phyloP scores from a whole-genome alignment of 371 early-diverging fungal genomes.

The Circinella umbellata region DNA sequence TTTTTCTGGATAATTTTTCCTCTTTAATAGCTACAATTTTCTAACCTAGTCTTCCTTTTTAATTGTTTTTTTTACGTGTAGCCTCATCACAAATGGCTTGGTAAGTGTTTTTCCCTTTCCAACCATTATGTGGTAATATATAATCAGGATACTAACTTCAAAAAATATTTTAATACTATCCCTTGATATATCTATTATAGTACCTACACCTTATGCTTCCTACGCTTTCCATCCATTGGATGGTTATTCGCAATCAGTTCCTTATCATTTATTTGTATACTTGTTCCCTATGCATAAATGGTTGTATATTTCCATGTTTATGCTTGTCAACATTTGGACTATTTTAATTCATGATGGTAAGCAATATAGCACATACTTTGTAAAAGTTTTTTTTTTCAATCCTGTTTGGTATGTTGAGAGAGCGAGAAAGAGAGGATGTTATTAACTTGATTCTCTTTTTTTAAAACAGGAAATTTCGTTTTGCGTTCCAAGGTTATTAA shows the following conservation, averaged over 20 bases:
- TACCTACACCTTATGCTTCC: slow-evolving; percentile 95
- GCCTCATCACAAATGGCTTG: slow-evolving; percentile 64
- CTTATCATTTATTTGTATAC: slow-evolving; percentile 91
- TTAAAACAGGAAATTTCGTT: slow-evolving; percentile 61
- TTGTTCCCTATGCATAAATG: slow-evolving; percentile 90
- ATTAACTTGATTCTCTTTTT: background rate
- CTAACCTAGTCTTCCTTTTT: background rate
- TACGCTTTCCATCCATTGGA: slow-evolving; percentile 96
- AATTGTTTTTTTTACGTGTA: slow-evolving; percentile 11
- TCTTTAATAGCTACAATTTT: background rate
- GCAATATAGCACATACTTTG: background rate
- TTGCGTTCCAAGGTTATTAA: slow-evolving; percentile 68
- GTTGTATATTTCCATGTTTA: slow-evolving; percentile 83
- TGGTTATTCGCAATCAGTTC: slow-evolving; percentile 92
- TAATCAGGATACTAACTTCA: background rate
- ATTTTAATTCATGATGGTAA: slow-evolving; percentile 96
- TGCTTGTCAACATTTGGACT: slow-evolving; percentile 94
- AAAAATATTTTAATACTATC: background rate
- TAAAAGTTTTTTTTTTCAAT: no score
- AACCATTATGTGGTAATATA: no score
- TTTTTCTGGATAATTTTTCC: no score
- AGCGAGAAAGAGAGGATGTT: no score
- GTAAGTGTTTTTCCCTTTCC: slow-evolving; percentile 20
- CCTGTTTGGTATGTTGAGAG: no score
- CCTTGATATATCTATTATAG: slow-evolving; percentile 31